Evolutionary conservation across 371 early-diverging fungal genomes (phyloP).

Genomic region (Mortierella sp.): DNA sequence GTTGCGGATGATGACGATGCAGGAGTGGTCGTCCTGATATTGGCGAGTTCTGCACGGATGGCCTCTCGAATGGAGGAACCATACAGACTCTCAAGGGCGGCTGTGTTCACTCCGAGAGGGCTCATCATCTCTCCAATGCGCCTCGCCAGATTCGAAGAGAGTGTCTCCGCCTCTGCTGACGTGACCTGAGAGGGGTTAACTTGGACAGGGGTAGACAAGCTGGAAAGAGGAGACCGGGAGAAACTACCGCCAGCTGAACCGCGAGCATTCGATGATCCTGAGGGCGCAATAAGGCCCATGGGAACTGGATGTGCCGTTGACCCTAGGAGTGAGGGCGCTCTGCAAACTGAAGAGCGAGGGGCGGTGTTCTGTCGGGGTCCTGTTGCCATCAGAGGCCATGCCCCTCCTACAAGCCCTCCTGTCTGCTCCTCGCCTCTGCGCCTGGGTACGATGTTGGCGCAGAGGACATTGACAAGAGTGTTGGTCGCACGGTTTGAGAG

Average conservation of each 20-base stretch:
- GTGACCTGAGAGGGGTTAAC: neutral
- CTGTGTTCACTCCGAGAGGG: slow-evolving; percentile 20
- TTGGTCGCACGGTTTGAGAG: slow-evolving; percentile 56
- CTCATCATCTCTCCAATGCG: slow-evolving; percentile 31
- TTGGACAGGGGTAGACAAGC: neutral
- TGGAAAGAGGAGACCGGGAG: neutral
- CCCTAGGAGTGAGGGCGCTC: slow-evolving; percentile 49
- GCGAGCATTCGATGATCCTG: neutral
- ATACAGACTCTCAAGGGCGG: slow-evolving; percentile 7
- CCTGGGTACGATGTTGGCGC: slow-evolving; percentile 56
- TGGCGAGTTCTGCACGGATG: slow-evolving; percentile 40
- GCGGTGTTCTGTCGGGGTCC: slow-evolving; percentile 26
- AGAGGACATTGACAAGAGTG: slow-evolving; percentile 56
- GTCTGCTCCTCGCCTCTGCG: slow-evolving; percentile 54
- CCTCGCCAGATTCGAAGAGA: slow-evolving; percentile 39
- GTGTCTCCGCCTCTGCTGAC: slow-evolving; percentile 18
- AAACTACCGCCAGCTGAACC: neutral
- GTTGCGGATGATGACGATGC: slow-evolving; percentile 13
- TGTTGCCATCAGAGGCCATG: slow-evolving; percentile 57
- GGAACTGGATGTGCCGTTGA: slow-evolving; percentile 56
- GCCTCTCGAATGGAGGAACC: slow-evolving; percentile 23
- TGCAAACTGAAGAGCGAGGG: slow-evolving; percentile 25
- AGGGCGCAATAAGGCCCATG: slow-evolving; percentile 26
- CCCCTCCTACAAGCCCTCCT: slow-evolving; percentile 57
- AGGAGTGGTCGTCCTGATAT: slow-evolving; percentile 3